Base-by-base conservation (phyloP, 2,329 filamentous ascomycete species). In the Phialocephala sp. region DNA sequence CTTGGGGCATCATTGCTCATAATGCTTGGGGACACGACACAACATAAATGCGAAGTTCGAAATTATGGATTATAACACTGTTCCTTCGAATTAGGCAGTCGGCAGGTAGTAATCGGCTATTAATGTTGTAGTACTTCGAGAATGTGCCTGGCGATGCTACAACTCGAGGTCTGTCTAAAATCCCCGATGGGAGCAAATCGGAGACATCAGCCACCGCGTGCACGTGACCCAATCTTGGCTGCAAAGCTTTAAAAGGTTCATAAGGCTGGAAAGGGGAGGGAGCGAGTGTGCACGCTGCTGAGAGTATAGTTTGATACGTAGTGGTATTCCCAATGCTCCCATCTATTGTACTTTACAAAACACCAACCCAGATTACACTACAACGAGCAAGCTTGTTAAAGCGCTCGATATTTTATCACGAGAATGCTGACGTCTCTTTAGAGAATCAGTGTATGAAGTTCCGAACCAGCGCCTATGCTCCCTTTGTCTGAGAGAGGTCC, bases 1-100 rank as follows among this genome's bases (percentile, higher is more conserved):
- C 62, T 56, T 69, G 62, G 61, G 66, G 59, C 68, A 69, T 72
- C 71, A 70, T 74, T 68, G 72, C 71, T 74, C 73, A 75, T 75
- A 58, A 62, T 73, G 65, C 60, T 61, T 56, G 62, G 45, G 60
- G 50, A 65, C 27, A 54, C 59, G 64, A 47, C 66, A 68, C 66
- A 71, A 61, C 63, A 68, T 66, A 14, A 45, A 65, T 57, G 45
- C 57, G 43, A 64, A 47, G 37, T 22, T 64, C 54, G 63, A 57
- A 66, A 58, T 47, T 52, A 63, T 39, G 58, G 47, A 59, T 62
- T 58, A 63, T 41, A 35, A 36, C 18, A 36, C 24, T 35, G 20
- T 45, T 36, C 45, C 12, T 39, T 20, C 27, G 18, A 8, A 55
- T 2, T 37, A 62, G 22, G 35, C 18, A 59, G 57, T 55, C 9